Percentiles rank a stretch among this genome's conserved stretches.
Conservation (phyloP, 2,329 filamentous ascomycete species). For the Fonsecaea erecta region DNA sequence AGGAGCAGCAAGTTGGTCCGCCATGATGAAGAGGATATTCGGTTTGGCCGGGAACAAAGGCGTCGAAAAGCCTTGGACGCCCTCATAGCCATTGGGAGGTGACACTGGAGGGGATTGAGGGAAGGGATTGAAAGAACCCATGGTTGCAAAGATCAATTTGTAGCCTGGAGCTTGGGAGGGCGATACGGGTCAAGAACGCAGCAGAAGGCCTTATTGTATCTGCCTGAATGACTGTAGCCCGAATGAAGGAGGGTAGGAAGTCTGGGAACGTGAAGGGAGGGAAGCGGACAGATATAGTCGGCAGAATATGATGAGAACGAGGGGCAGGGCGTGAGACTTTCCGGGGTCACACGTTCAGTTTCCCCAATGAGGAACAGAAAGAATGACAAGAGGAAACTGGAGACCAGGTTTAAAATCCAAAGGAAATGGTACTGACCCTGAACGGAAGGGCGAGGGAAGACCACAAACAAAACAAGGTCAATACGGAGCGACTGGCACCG, state of each 20-base stretch:
- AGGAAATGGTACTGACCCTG: constrained; percentile 1
- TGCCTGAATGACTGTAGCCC: not conserved
- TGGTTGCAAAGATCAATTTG: constrained; percentile 13
- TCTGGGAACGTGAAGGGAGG: not conserved
- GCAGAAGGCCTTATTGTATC: constrained; percentile 1
- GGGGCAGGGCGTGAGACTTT: constrained; percentile 8
- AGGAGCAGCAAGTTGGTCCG: constrained; percentile 89
- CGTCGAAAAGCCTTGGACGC: constrained; percentile 36
- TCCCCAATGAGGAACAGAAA: constrained; percentile 1
- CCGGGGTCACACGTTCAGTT: constrained; percentile 8
- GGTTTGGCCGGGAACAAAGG: constrained; percentile 53
- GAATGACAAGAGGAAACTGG: constrained; percentile 10
- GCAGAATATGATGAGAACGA: not conserved
- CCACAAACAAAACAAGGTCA: not conserved
- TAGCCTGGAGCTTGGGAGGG: not conserved
- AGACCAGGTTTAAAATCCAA: not conserved
- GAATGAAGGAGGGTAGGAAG: not conserved
- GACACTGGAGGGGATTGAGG: constrained; percentile 37
- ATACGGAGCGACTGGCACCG: constrained; percentile 8
- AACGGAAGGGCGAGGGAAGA: not conserved
- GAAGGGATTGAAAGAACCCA: constrained; percentile 34
- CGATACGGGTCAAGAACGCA: not conserved
- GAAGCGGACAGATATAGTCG: constrained; percentile 8
- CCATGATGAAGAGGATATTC: constrained; percentile 94
- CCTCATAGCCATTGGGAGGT: constrained; percentile 37